These are phyloP conservation scores for Trichoderma virens DNA, from an alignment of 495 filamentous ascomycete species.

Conservation along the genomic window DNA sequence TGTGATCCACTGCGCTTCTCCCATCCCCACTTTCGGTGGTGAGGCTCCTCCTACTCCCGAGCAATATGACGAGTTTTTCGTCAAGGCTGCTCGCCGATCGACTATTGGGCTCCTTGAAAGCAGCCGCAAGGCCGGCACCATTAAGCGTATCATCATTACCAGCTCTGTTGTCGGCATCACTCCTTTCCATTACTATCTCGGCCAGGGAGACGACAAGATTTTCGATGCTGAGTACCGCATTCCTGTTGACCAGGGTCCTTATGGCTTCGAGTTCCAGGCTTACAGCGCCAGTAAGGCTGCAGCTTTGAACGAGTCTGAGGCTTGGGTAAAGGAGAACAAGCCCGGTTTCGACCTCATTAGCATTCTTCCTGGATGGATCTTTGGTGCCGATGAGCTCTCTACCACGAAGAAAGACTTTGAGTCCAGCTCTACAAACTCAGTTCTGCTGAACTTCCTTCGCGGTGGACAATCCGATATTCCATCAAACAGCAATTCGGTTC, in stretches of 20 bases:
- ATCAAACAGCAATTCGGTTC: conserved; percentile 16
- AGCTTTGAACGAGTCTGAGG: conserved; percentile 35
- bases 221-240: conserved; percentile 16
- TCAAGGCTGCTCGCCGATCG: conserved; percentile 65
- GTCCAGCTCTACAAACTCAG: conserved; percentile 24
- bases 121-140: conserved; percentile 48
- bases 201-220: conserved; percentile 19
- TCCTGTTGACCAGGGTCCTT: conserved; percentile 24
- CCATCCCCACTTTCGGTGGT: conserved; percentile 14
- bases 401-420: conserved; percentile 24
- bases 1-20: conserved; percentile 40
- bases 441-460: conserved; percentile 29
- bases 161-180: conserved; percentile 33
- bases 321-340: conserved; percentile 31
- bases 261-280: conserved; percentile 26
- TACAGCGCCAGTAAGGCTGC: conserved; percentile 36
- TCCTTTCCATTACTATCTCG: background rate
- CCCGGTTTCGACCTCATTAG: conserved; percentile 16
- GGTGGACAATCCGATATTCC: conserved; percentile 11
- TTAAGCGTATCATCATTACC: conserved; percentile 58
- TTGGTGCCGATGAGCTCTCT: conserved; percentile 34
- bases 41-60: background rate
- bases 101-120: conserved; percentile 67
- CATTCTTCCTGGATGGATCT: conserved; percentile 15
- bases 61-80: conserved; percentile 51